These are phyloP conservation scores for Sindora glabra DNA, from an alignment of 306 rosid genomes.

Conservation along the genomic window DNA sequence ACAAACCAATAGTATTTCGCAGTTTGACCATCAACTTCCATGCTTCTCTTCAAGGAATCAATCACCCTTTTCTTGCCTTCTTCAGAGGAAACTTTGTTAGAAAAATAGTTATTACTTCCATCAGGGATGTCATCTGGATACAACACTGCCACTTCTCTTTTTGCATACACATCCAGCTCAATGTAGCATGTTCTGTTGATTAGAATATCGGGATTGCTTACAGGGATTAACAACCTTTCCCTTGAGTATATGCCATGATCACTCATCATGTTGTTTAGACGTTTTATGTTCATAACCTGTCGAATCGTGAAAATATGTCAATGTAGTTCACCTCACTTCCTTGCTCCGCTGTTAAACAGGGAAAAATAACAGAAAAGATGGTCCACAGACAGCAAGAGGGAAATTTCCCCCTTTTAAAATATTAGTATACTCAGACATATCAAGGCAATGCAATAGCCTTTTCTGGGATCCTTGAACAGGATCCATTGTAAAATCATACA, in stretches of 20 bases:
- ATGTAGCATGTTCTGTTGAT: slow-evolving; percentile 58
- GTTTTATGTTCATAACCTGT: slow-evolving; percentile 84
- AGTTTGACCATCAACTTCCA: slow-evolving; percentile 85
- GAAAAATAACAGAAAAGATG: not conserved
- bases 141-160: slow-evolving; percentile 86
- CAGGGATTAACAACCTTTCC: slow-evolving; percentile 80
- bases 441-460: no score
- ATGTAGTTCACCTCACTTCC: no score
- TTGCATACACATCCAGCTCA: slow-evolving; percentile 67
- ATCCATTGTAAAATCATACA: no score
- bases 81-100: slow-evolving; percentile 33
- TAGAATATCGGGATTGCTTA: slow-evolving; percentile 56
- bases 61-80: slow-evolving; percentile 61
- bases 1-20: slow-evolving; percentile 77
- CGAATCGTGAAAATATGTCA: slow-evolving; percentile 4
- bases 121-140: slow-evolving; percentile 59
- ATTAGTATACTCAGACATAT: no score
- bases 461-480: no score
- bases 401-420: no score
- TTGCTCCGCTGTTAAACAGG: not conserved
- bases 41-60: slow-evolving; percentile 72
- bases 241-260: slow-evolving; percentile 94
- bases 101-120: slow-evolving; percentile 1
- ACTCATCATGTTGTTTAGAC: slow-evolving; percentile 92
- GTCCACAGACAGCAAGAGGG: not conserved